These are phyloP conservation scores for Trichomonas gallinae DNA, from an alignment of 208 protist species.

Conservation along the genomic window DNA sequence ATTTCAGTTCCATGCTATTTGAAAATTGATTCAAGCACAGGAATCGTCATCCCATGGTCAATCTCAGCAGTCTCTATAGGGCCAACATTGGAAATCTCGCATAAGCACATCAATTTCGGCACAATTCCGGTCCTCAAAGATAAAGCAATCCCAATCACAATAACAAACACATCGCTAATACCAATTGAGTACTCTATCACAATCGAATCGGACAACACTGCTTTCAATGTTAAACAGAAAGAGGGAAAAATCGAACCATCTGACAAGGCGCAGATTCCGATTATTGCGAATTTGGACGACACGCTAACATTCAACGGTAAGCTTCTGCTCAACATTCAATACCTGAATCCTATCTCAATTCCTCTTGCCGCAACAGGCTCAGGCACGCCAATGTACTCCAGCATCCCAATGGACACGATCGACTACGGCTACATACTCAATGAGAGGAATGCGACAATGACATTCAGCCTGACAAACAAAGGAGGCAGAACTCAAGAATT, in stretches of 20 bases:
- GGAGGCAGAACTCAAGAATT: background rate
- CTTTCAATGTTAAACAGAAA: background rate
- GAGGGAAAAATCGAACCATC: background rate
- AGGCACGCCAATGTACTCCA: background rate
- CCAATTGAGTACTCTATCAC: background rate
- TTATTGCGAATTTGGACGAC: background rate
- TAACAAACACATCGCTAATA: background rate
- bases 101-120: background rate
- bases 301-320: background rate
- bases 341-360: background rate
- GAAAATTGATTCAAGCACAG: background rate
- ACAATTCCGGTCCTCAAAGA: background rate
- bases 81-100: background rate
- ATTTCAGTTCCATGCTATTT: background rate
- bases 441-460: background rate
- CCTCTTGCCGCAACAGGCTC: background rate
- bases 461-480: background rate
- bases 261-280: background rate
- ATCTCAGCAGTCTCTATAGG: background rate
- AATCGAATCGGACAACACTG: background rate
- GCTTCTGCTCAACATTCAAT: background rate
- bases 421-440: background rate
- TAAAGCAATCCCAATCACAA: background rate
- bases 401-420: background rate
- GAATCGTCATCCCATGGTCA: background rate